Percentiles rank a stretch among this genome's conserved stretches.
Evolutionary conservation across 345 rosid genomes (phyloP).

Genomic region (Rubroshorea leprosula): DNA sequence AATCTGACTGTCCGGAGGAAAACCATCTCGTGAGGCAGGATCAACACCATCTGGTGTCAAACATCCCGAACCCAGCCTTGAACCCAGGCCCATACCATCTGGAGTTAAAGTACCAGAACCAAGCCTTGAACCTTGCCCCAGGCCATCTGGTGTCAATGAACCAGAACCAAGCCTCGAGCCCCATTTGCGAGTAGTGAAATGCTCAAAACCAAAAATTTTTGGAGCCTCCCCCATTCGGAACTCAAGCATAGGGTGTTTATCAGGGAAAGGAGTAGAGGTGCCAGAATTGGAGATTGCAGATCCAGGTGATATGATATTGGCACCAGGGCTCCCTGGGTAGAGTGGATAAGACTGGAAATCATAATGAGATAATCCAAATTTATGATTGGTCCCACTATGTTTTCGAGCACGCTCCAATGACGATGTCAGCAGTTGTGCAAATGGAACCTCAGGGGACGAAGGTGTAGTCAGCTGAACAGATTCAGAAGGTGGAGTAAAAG

Average conservation of each 20-base stretch:
- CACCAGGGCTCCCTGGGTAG: slow-evolving; percentile 82
- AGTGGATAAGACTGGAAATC: slow-evolving; percentile 57
- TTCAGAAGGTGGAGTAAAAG: slow-evolving; percentile 89
- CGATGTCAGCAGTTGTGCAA: slow-evolving; percentile 81
- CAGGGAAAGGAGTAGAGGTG: slow-evolving; percentile 83
- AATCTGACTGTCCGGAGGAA: slow-evolving; percentile 33
- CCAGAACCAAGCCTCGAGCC: slow-evolving; percentile 89
- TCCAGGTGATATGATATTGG: slow-evolving; percentile 75
- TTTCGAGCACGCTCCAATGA: slow-evolving; percentile 80
- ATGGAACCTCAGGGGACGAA: slow-evolving; percentile 95
- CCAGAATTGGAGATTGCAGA: slow-evolving; percentile 77
- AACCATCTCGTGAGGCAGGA: slow-evolving; percentile 34
- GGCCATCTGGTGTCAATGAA: slow-evolving; percentile 67
- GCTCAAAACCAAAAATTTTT: slow-evolving; percentile 59
- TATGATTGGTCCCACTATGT: slow-evolving; percentile 47
- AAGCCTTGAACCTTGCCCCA: slow-evolving; percentile 67
- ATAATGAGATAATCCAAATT: slow-evolving; percentile 57
- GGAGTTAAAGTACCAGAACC: slow-evolving; percentile 79
- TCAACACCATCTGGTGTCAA: slow-evolving; percentile 62
- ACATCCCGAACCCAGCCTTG: slow-evolving; percentile 66
- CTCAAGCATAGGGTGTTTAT: slow-evolving; percentile 52
- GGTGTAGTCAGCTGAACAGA: slow-evolving; percentile 79
- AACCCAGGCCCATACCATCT: slow-evolving; percentile 51
- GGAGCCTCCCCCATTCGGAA: slow-evolving; percentile 59
- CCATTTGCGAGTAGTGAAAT: slow-evolving; percentile 69